phyloP scores from a whole-genome alignment of 345 rosid species.

The Salix koriyanagi region DNA sequence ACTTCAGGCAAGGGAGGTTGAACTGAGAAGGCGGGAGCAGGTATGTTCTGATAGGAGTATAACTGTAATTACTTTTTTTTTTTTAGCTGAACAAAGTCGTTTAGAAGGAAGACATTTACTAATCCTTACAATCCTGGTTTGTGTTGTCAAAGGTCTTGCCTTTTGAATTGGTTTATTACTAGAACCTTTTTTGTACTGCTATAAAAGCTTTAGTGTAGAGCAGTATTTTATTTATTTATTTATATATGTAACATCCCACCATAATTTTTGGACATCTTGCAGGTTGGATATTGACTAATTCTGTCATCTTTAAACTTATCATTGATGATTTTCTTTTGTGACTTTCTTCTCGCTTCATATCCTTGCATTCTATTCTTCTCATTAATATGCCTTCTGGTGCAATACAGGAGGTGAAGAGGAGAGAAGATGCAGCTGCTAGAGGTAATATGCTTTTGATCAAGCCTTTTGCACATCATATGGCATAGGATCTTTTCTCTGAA shows the following conservation, averaged over 20 bases:
- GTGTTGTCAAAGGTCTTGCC: neutral
- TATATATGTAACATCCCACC: neutral
- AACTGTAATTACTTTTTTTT: neutral
- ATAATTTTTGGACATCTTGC: neutral
- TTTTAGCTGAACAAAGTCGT: neutral
- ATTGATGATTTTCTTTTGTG: neutral
- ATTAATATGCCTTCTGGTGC: conserved; percentile 5
- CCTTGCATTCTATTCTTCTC: neutral
- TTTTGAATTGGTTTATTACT: neutral
- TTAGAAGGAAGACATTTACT: neutral
- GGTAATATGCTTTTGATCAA: conserved; percentile 15
- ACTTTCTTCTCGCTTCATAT: neutral
- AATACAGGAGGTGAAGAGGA: conserved; percentile 25
- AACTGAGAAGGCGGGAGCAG: conserved; percentile 30
- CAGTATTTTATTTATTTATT: neutral
- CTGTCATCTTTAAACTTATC: neutral
- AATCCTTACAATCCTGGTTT: neutral
- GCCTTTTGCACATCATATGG: neutral
- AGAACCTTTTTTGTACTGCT: neutral
- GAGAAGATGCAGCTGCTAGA: conserved; percentile 34
- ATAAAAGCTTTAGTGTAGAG: neutral
- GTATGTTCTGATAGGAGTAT: conserved; percentile 7
- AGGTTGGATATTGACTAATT: neutral
- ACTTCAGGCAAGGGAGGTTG: conserved; percentile 30
- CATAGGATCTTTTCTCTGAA: neutral